A percentile compares a stretch with the other conserved stretches of the same genome.
phyloP scores from a whole-genome alignment of 208 protist species.

The Crithidia thermophila region DNA sequence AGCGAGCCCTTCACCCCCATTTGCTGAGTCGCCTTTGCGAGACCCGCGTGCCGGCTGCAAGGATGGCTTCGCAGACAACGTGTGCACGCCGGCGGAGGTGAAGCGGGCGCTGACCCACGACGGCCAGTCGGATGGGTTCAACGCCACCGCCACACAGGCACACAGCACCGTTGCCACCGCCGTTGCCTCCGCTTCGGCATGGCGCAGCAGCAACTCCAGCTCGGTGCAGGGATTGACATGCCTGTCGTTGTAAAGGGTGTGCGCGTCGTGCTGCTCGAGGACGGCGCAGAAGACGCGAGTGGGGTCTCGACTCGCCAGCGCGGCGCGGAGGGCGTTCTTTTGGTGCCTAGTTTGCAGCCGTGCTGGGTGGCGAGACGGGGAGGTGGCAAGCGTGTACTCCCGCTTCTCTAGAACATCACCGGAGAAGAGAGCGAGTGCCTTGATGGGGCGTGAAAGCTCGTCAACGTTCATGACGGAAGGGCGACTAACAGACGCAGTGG shows the following conservation, averaged over 20 bases:
- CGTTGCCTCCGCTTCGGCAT: constrained; percentile 22
- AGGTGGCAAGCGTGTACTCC: neutral
- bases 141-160: constrained; percentile 44
- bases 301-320: constrained; percentile 25
- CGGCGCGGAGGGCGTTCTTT: neutral
- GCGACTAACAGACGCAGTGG: too few relatives aligned
- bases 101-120: constrained; percentile 31
- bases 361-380: neutral
- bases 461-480: too few relatives aligned
- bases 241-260: neutral
- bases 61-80: too few relatives aligned
- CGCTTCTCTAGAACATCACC: neutral
- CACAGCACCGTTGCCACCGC: constrained; percentile 33
- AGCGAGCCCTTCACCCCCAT: neutral
- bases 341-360: too few relatives aligned
- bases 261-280: constrained; percentile 2
- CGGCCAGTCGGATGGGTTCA: constrained; percentile 36
- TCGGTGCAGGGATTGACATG: neutral
- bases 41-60: neutral
- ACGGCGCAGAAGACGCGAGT: constrained; percentile 16
- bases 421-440: constrained; percentile 1
- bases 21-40: neutral
- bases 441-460: too few relatives aligned
- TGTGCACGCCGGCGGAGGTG: constrained; percentile 9
- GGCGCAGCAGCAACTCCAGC: constrained; percentile 11